Conservation (phyloP, 2,329 filamentous ascomycete genomes). For the Tolypocladium ophioglossoides region DNA sequence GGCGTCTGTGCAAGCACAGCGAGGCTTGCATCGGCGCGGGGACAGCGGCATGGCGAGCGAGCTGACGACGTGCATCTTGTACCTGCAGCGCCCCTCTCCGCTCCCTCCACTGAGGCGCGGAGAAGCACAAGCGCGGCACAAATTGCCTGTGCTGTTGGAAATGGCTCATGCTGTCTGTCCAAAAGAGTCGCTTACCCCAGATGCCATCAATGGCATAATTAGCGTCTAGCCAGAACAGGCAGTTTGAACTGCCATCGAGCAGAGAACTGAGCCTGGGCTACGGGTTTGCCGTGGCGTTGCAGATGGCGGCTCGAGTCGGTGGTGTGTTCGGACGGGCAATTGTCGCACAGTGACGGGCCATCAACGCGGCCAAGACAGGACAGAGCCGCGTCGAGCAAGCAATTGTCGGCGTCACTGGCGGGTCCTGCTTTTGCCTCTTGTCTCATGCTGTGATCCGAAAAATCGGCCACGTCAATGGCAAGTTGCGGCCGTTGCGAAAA, state of each 20-base stretch:
- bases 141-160: conserved; percentile 4
- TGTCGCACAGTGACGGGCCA: background rate
- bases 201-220: background rate
- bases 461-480: background rate
- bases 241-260: background rate
- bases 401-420: background rate
- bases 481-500: background rate
- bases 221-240: background rate
- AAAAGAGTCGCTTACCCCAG: too few species aligned
- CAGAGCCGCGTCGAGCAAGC: background rate
- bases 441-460: background rate
- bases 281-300: background rate
- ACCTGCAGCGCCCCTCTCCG: background rate
- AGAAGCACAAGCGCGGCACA: conserved; percentile 14
- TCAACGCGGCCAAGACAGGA: background rate
- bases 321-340: too few species aligned
- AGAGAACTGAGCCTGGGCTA: background rate
- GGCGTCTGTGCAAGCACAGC: background rate
- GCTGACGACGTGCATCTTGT: background rate
- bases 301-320: background rate
- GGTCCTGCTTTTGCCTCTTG: background rate
- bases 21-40: background rate
- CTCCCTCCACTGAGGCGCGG: background rate
- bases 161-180: background rate
- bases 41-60: background rate